Evolutionary conservation across 805 yeast species (phyloP), one percentile per base, ranked within the genome.

Genomic region (Lachancea fermentati): DNA sequence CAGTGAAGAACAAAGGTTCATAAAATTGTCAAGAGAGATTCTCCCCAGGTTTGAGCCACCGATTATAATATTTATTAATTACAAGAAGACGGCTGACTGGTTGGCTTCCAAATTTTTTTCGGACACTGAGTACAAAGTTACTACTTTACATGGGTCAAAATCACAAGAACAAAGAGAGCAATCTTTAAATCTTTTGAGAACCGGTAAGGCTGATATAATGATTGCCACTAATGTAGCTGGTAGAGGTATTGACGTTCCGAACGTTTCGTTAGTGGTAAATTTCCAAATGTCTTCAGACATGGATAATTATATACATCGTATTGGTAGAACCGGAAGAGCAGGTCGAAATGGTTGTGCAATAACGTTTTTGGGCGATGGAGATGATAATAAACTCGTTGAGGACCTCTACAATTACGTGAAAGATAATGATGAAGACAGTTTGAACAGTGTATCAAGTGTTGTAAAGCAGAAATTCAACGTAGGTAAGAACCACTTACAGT

Each of bases 241-340:
- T 2, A 76, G 98, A 66, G 98, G 98, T 58, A 76, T 91, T 33
- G 97, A 93, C 61, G 79, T 91, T n/a, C 81, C 87, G 1, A 74
- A 85, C 50, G 95, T 91, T 5, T 77, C 93, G 0, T 59, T 89
- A 26, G 97, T 91, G 7, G 61, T 93, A 15, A 93, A 91, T 59
- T 89, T 73, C 55, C 96, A 91, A 51, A 81, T 89, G 89, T 66
- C 88, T 7, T 75, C 71, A 46, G 69, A 71, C 25, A 75, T 88
- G 33, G 96, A 88, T 47, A 89, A 83, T 44, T 91, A 88, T 52
- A 76, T 91, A 14, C 98, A 91, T 63, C 73, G 97, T 56, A 82
- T 91, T 37, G 98, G 98, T 42, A 79, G 98, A 65, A 91, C 98
- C 0, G 98, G 97, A 29, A 76, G 98, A 61, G 97, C 96, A 0